A percentile compares a stretch with the other conserved stretches of the same genome.
These are phyloP conservation scores for Penicillium malachiteum DNA, from an alignment of 495 filamentous ascomycete species.

Conservation along the genomic window DNA sequence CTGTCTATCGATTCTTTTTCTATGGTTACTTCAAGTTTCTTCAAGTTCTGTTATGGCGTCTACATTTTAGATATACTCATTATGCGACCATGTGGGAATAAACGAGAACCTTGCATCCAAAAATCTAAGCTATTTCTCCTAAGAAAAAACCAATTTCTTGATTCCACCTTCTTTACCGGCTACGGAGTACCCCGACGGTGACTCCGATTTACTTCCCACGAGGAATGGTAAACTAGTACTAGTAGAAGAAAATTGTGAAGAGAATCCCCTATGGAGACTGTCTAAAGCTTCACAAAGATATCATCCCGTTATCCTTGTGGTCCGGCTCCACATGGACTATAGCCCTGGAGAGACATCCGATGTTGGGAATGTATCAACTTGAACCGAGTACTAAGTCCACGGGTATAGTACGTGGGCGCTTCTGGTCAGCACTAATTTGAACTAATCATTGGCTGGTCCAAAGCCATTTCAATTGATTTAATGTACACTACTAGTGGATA, in stretches of 20 bases:
- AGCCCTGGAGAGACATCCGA: background rate
- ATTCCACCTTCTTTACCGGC: too few relatives aligned
- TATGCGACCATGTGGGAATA: background rate
- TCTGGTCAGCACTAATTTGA: too few relatives aligned
- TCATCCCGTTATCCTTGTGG: background rate
- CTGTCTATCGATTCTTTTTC: slow-evolving; percentile 7
- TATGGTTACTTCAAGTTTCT: slow-evolving; percentile 3
- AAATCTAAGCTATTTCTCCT: background rate
- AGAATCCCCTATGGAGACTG: background rate
- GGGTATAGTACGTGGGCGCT: too few relatives aligned
- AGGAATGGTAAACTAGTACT: too few relatives aligned
- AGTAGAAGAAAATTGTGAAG: background rate
- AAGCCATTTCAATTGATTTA: too few relatives aligned
- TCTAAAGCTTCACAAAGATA: background rate
- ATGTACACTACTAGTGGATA: too few relatives aligned
- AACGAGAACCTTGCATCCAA: background rate
- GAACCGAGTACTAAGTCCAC: too few relatives aligned
- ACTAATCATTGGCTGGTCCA: too few relatives aligned
- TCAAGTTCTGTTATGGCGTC: background rate
- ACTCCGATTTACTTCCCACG: background rate
- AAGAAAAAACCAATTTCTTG: too few relatives aligned
- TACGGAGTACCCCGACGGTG: background rate
- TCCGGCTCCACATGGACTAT: background rate
- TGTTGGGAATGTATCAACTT: background rate
- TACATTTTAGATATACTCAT: background rate